Evolutionary conservation across 768 basidiomycete species (phyloP).

Genomic region (Chiua virens): DNA sequence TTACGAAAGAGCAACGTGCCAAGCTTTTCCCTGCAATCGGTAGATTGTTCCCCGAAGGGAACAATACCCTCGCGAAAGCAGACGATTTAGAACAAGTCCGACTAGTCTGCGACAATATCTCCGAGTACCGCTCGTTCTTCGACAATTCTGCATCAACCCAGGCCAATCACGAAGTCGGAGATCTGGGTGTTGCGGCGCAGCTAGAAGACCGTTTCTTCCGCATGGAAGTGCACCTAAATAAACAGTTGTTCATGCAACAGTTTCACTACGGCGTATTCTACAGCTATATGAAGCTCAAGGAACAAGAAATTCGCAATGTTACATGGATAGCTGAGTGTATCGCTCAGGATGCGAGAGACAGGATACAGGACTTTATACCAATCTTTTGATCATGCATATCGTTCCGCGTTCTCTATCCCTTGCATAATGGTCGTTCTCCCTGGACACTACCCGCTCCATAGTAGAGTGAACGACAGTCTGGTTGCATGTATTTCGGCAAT

Average conservation of each 20-base stretch:
- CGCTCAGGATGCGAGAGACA: constrained; percentile 92
- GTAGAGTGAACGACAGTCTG: no score
- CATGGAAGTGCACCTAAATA: constrained; percentile 92
- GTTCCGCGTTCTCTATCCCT: background rate
- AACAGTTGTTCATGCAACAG: constrained; percentile 92
- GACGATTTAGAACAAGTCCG: constrained; percentile 96
- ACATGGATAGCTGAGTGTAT: constrained; percentile 77
- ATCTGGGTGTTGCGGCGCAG: constrained; percentile 56
- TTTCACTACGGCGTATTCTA: constrained; percentile 95
- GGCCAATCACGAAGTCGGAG: constrained; percentile 37
- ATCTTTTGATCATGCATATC: constrained; percentile 58
- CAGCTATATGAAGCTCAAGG: constrained; percentile 85
- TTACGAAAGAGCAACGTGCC: constrained; percentile 93
- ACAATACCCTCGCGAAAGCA: constrained; percentile 89
- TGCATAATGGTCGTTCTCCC: no score
- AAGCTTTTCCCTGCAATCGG: constrained; percentile 94
- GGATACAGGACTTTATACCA: constrained; percentile 94
- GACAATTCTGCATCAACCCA: constrained; percentile 46
- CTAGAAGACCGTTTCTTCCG: constrained; percentile 95
- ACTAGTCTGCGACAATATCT: constrained; percentile 78
- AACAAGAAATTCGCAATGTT: no score
- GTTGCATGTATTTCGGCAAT: no score
- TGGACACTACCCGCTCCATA: no score
- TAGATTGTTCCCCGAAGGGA: constrained; percentile 83
- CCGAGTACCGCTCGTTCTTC: constrained; percentile 96